Conservation (phyloP, 257 asterid genomes). For the Scutellaria baicalensis region DNA sequence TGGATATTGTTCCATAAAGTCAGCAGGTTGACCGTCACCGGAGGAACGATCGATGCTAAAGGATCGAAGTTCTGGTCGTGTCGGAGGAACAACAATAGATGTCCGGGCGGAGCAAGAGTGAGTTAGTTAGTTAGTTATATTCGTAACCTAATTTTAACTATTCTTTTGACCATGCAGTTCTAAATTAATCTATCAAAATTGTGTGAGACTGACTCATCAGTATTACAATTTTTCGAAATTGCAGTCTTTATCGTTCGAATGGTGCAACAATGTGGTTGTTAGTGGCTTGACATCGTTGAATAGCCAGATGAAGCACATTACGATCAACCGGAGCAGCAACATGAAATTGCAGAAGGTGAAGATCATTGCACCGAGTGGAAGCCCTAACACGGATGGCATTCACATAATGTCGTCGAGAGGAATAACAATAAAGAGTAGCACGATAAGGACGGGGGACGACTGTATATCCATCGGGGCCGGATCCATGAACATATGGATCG, state of each 20-base stretch:
- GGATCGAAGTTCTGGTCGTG: conserved; percentile 60
- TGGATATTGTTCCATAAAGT: conserved; percentile 68
- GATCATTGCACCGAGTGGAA: conserved; percentile 54
- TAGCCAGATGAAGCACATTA: conserved; percentile 53
- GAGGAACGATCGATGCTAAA: conserved; percentile 67
- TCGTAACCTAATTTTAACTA: no score
- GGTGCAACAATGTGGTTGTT: conserved; percentile 48
- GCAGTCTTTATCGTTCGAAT: conserved; percentile 58
- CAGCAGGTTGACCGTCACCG: conserved; percentile 38
- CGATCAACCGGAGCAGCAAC: conserved; percentile 31
- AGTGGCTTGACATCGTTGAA: conserved; percentile 36
- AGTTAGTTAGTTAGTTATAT: neutral
- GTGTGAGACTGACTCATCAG: no score
- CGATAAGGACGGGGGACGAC: conserved; percentile 62
- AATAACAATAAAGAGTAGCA: conserved; percentile 28
- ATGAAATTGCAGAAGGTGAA: conserved; percentile 34
- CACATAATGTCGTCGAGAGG: conserved; percentile 43
- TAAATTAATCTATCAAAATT: no score
- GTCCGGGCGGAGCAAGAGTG: conserved; percentile 75
- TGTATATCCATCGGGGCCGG: conserved; percentile 70
- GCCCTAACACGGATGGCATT: conserved; percentile 81
- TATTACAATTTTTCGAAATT: neutral
- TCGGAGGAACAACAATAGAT: conserved; percentile 20
- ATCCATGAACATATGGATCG: conserved; percentile 49
- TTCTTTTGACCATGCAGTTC: no score